Base-by-base conservation (phyloP, 352 stramenopile genomes). In the Pythium aquatile region DNA sequence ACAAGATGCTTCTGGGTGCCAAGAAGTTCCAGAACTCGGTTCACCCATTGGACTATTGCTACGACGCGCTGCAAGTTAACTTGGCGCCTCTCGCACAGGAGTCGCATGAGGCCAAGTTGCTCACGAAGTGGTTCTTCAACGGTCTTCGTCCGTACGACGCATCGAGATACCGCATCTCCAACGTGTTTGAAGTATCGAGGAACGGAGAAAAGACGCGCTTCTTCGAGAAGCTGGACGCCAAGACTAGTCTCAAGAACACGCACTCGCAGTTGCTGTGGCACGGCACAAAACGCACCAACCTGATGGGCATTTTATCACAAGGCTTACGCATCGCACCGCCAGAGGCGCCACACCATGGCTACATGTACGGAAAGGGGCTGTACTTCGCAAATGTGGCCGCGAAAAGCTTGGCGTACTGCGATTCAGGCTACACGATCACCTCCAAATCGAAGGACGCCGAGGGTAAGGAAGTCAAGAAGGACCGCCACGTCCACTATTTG, bases 261-360 rank as follows among this genome's bases (percentile, higher is more conserved):
- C 81, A 90, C 32, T 69, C 73, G 20, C 74, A 87, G 63, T 64
- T 97, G 44, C 29, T 97, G 42, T 97, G 89, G 89, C 89, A 97
- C 48, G 89, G 89, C 28, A 95, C 85, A 4, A 82, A 74, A 7
- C 79, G 85, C n/a, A 87, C 82, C 2, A 97, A 96, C 37, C 58
- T 94, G 26, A 90, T 93, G 78, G 88, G 89, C 0, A 95, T 97
- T 63, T 56, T 97, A 7, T 88, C 79, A 0, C 84, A 94, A 29
- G 89, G 88, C 1, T 72, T 97, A 7, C 83, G 86, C n/a, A 91
- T 97, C 14, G 88, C 88, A 24, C 88, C 88, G 6, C 83, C 87
- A 0, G 88, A 97, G 58, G 87, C 86, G 20, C 86, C 86, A n/a
- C 75, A 83, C 30, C 82, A 88, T 26, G 88, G 88, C 1, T 93